Conservation (phyloP, 2,329 filamentous ascomycete species). For the Neurospora sp. region DNA sequence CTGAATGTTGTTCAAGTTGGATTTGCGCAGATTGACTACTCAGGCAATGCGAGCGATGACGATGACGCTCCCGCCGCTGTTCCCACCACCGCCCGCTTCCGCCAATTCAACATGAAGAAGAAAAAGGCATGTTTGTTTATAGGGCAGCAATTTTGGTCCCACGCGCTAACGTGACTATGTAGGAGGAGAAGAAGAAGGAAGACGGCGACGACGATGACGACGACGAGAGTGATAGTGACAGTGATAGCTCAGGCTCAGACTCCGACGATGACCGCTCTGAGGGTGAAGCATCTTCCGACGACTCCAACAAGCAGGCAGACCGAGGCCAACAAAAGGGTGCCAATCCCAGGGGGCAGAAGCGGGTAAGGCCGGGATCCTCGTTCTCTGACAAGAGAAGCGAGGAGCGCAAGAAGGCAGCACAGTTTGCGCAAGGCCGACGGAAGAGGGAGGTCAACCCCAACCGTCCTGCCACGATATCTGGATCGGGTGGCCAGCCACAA, state of each 20-base stretch:
- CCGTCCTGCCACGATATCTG: conserved; percentile 51
- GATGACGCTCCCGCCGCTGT: conserved; percentile 20
- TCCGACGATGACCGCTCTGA: conserved; percentile 28
- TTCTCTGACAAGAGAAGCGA: conserved; percentile 33
- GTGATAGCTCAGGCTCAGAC: conserved; percentile 18
- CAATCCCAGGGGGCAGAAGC: conserved; percentile 5
- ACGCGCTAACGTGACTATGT: background rate
- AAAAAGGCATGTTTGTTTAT: conserved; percentile 14
- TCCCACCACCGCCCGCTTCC: conserved; percentile 12
- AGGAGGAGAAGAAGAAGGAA: conserved; percentile 4
- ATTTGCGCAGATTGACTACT: conserved; percentile 39
- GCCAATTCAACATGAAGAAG: conserved; percentile 25
- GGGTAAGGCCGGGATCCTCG: conserved; percentile 10
- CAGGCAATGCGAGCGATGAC: conserved; percentile 23
- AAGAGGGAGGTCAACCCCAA: conserved; percentile 61
- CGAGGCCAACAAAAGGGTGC: conserved; percentile 17
- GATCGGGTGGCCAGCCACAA: conserved; percentile 16
- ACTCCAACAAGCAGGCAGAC: conserved; percentile 5
- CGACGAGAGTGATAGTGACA: conserved; percentile 4
- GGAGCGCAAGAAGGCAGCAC: conserved; percentile 36
- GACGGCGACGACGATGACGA: conserved; percentile 4
- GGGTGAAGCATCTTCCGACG: conserved; percentile 18
- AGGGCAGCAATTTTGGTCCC: background rate
- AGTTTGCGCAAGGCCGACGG: conserved; percentile 48
- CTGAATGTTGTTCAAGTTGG: conserved; percentile 51